Conservation (phyloP, 306 rosid genomes). For the Gillenia trifoliata region DNA sequence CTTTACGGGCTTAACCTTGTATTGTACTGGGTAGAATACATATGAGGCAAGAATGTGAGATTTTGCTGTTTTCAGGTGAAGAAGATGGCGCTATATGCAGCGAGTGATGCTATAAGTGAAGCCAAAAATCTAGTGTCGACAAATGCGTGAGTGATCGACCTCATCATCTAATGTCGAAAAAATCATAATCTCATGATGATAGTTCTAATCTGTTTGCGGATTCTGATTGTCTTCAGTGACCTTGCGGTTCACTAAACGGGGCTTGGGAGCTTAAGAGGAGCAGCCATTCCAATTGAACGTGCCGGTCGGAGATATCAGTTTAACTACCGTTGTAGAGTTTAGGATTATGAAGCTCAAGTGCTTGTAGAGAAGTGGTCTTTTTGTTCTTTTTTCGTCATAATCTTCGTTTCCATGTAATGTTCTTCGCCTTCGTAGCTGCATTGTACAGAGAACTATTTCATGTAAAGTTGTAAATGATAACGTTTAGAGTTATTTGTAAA, state of each 20-base stretch:
- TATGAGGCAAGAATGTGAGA: background rate
- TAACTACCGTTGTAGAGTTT: background rate
- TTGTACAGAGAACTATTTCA: background rate
- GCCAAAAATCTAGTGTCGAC: slow-evolving; percentile 30
- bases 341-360: background rate
- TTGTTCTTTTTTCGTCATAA: background rate
- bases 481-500: background rate
- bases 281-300: background rate
- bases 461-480: background rate
- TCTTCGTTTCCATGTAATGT: background rate
- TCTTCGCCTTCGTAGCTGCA: background rate
- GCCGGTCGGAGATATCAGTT: slow-evolving; percentile 1
- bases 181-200: background rate
- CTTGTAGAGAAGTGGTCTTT: background rate
- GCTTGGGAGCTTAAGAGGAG: slow-evolving; percentile 6
- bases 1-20: background rate
- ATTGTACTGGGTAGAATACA: background rate
- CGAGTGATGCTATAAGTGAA: slow-evolving; percentile 38
- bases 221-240: slow-evolving; percentile 9
- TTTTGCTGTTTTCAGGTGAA: slow-evolving; percentile 36
- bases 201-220: background rate
- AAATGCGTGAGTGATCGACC: slow-evolving; percentile 16
- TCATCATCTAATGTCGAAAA: background rate
- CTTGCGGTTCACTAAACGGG: slow-evolving; percentile 23
- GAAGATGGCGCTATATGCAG: slow-evolving; percentile 64